These are phyloP conservation scores for Stromatinia cepivora DNA, from an alignment of 2,329 filamentous ascomycete genomes.

Conservation along the genomic window DNA sequence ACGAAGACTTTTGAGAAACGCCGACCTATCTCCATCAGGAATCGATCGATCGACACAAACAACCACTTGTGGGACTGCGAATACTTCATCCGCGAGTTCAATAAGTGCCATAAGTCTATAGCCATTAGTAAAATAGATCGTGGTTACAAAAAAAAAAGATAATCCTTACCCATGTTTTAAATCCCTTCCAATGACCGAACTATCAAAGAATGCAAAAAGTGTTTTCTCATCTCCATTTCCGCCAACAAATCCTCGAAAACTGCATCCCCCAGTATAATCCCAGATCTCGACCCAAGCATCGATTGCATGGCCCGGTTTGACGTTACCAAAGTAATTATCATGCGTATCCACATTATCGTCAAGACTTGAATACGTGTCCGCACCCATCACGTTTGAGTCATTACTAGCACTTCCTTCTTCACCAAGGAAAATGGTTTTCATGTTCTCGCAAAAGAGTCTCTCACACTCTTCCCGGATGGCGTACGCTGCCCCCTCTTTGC, in stretches of 20 bases:
- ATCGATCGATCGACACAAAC: constrained; percentile 77
- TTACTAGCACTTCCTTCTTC: constrained; percentile 78
- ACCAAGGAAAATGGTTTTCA: constrained; percentile 93
- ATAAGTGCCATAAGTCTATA: constrained; percentile 82
- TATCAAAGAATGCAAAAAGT: constrained; percentile 86
- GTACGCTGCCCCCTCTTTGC: constrained; percentile 89
- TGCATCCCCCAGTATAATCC: constrained; percentile 80
- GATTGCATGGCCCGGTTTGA: constrained; percentile 31
- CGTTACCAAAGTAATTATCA: constrained; percentile 34
- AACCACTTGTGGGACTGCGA: constrained; percentile 75
- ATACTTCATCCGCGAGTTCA: constrained; percentile 76
- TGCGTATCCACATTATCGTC: constrained; percentile 35
- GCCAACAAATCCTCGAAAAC: constrained; percentile 83
- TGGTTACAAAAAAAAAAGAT: constrained; percentile 11
- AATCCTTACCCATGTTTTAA: constrained; percentile 78
- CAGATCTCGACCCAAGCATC: constrained; percentile 43
- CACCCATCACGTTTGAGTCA: constrained; percentile 87
- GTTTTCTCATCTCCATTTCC: constrained; percentile 69
- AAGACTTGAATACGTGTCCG: constrained; percentile 53
- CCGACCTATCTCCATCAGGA: constrained; percentile 60
- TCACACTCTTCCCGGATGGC: constrained; percentile 99
- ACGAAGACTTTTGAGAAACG: constrained; percentile 77
- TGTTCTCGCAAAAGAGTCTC: constrained; percentile 98
- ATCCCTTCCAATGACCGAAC: constrained; percentile 69
- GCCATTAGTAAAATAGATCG: constrained; percentile 38